Evolutionary conservation across 2,329 filamentous ascomycete species (phyloP), one percentile per base, ranked within the genome.

Genomic region (Alternaria rosae): DNA sequence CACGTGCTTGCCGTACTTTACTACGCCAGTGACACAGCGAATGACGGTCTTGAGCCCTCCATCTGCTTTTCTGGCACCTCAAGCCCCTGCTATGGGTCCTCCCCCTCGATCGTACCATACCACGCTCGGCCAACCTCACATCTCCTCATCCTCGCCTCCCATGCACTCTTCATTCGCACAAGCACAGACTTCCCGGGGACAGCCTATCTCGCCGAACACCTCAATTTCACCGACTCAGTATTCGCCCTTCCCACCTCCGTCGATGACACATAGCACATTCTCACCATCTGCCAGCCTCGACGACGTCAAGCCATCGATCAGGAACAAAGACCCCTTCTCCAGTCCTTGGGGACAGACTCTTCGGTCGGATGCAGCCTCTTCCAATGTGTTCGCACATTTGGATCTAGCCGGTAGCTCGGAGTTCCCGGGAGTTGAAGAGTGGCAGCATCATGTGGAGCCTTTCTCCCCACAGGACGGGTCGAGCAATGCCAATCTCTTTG

Each of bases 221-320:
- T 50, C 61, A 15, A 58, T 62, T n/a, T 43, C 64, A 5, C 54
- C 61, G 3, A 57, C 43, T 9, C 48, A 57, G 10, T 54, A 57
- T 4, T 41, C 59, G 6, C 48, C 63, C 0, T 59, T 62, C n/a
- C 44, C 59, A 28, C 63, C 66, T 7, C 57, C 61, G n/a, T 53
- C 61, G 3, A 30, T 41, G 10, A 53, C 60, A 28, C 50, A 48
- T 8, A 44, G 32, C 9, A 42, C 50, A 21, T 48, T 54, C 47
- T 55, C 45, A 10, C 48, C 52, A 6, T 56, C 58, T 5, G 15
- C 17, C 12, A 62, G 38, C 4, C 47, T 54, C 23, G 43, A 61
- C 3, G 51, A 54, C 15, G 35, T 32, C 5, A 52, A 53, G 17
- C 32, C 51, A 17, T n/a, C 32, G 21, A 20, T 50, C 15, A 25